A percentile compares a stretch with the other conserved stretches of the same genome.
phyloP scores from a whole-genome alignment of 805 yeast species.

The Saturnispora saitoi region DNA sequence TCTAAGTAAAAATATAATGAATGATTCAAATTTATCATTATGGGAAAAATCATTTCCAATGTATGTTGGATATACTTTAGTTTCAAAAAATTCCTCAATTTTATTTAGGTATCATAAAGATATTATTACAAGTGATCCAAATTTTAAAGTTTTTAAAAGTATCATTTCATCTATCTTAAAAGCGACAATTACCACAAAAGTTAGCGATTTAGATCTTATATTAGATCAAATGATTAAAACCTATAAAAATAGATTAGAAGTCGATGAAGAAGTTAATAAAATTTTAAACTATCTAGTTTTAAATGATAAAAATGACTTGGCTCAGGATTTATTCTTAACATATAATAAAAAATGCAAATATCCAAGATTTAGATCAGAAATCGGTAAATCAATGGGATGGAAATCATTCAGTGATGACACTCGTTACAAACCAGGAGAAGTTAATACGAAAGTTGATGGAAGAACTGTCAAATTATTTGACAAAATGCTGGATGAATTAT shows the following conservation, averaged over 20 bases:
- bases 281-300: constrained; percentile 9
- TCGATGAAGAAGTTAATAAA: constrained; percentile 6
- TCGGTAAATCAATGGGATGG: constrained; percentile 7
- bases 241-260: not conserved
- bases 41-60: constrained; percentile 7
- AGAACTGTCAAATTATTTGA: constrained; percentile 16
- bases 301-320: constrained; percentile 8
- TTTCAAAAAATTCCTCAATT: constrained; percentile 10
- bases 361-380: constrained; percentile 7
- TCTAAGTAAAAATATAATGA: constrained; percentile 7
- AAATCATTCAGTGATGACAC: not conserved
- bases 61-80: constrained; percentile 8
- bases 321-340: constrained; percentile 13
- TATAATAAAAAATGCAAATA: constrained; percentile 1
- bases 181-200: constrained; percentile 7
- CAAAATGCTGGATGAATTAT: constrained; percentile 6
- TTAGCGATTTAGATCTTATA: constrained; percentile 10
- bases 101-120: constrained; percentile 10
- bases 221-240: constrained; percentile 6
- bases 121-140: constrained; percentile 5
- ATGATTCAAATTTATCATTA: not conserved
- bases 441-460: constrained; percentile 14
- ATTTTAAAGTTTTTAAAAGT: constrained; percentile 8
- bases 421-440: constrained; percentile 6
- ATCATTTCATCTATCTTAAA: constrained; percentile 4